Evolutionary conservation across 768 basidiomycete species (phyloP).

Genomic region (Phaeotremella skinneri): DNA sequence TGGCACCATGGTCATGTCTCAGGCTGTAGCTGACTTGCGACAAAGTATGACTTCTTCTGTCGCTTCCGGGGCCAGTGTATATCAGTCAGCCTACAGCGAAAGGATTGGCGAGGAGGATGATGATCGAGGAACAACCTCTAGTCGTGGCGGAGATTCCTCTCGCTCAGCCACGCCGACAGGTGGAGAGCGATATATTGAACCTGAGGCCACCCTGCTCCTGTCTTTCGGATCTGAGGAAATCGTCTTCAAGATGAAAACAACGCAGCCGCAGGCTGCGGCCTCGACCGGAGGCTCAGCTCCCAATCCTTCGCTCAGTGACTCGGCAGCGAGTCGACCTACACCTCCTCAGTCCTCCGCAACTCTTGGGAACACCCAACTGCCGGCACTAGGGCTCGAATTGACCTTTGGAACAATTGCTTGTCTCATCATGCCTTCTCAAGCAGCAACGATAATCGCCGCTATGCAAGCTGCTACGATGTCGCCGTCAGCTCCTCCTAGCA

Average conservation of each 20-base stretch:
- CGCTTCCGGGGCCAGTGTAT: constrained; percentile 26
- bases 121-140: background rate
- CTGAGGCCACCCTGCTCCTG: constrained; percentile 52
- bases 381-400: constrained; percentile 9
- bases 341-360: background rate
- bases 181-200: background rate
- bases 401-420: constrained; percentile 16
- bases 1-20: constrained; percentile 52
- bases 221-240: constrained; percentile 67
- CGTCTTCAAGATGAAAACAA: constrained; percentile 59
- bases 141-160: constrained; percentile 4
- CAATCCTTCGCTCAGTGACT: constrained; percentile 19
- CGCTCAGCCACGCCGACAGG: constrained; percentile 34
- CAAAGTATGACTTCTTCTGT: constrained; percentile 33
- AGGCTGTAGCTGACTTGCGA: constrained; percentile 52
- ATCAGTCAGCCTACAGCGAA: constrained; percentile 20
- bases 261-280: constrained; percentile 49
- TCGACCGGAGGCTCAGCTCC: background rate
- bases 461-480: background rate
- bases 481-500: background rate
- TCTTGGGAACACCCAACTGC: background rate
- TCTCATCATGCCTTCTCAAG: constrained; percentile 14
- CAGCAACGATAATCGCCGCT: constrained; percentile 3
- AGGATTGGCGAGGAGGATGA: background rate
- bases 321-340: background rate